phyloP scores from a whole-genome alignment of 768 basidiomycete genomes.

The Trametes villosa region DNA sequence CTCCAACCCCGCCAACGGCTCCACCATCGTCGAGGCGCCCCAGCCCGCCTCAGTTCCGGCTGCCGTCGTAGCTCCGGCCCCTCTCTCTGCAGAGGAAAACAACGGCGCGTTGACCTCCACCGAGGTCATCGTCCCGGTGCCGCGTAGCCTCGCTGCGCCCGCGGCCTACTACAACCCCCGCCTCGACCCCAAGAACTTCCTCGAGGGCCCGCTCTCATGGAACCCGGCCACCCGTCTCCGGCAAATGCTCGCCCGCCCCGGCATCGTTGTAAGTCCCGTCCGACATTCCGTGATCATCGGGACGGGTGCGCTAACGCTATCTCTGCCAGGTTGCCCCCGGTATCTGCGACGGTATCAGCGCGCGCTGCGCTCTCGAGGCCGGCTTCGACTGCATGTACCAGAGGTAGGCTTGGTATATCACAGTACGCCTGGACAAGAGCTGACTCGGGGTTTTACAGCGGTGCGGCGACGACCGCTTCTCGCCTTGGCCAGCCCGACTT shows the following conservation, averaged over 20 bases:
- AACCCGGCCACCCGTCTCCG: slow-evolving; percentile 75
- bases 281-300: no score
- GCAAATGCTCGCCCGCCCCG: slow-evolving; percentile 58
- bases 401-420: slow-evolving; percentile 46
- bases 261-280: slow-evolving; percentile 76
- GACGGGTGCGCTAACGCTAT: no score
- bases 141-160: slow-evolving; percentile 15
- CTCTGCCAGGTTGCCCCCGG: slow-evolving; percentile 85
- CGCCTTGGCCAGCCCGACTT: slow-evolving; percentile 79
- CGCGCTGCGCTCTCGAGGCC: slow-evolving; percentile 78
- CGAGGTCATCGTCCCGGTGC: not conserved
- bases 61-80: not conserved
- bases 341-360: slow-evolving; percentile 80
- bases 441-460: no score
- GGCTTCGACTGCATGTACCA: slow-evolving; percentile 81
- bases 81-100: slow-evolving; percentile 5
- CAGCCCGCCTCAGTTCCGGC: slow-evolving; percentile 1
- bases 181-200: slow-evolving; percentile 67
- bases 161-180: slow-evolving; percentile 66
- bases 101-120: not conserved
- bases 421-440: no score
- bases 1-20: slow-evolving; percentile 23
- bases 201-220: slow-evolving; percentile 68
- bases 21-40: slow-evolving; percentile 23
- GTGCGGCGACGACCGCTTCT: slow-evolving; percentile 81